Conservation (phyloP, 1,284 basidiomycete species). For the Trichosporon coremiiforme region DNA sequence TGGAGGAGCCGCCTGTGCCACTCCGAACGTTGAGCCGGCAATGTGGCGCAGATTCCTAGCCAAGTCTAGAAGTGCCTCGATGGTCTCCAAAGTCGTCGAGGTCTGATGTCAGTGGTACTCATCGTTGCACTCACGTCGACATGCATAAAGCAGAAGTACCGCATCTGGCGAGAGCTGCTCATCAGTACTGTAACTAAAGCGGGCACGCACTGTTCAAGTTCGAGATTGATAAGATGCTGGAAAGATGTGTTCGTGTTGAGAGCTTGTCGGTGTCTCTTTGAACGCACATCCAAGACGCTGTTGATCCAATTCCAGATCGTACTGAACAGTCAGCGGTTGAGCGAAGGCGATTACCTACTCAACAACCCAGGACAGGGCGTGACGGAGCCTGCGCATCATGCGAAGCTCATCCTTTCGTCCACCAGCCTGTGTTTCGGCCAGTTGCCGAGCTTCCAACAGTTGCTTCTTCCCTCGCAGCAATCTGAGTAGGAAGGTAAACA, state of each 20-base stretch:
- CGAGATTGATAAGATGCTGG: slow-evolving; percentile 72
- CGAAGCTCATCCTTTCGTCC: slow-evolving; percentile 61
- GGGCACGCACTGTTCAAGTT: slow-evolving; percentile 69
- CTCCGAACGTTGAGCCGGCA: slow-evolving; percentile 14
- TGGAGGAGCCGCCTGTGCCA: slow-evolving; percentile 45
- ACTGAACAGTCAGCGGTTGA: slow-evolving; percentile 55
- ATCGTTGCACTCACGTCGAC: slow-evolving; percentile 60
- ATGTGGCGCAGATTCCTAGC: slow-evolving; percentile 64
- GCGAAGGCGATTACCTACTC: slow-evolving; percentile 63
- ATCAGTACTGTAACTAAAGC: slow-evolving; percentile 7
- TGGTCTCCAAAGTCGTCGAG: slow-evolving; percentile 62
- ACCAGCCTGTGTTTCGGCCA: slow-evolving; percentile 60
- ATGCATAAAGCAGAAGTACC: slow-evolving; percentile 68
- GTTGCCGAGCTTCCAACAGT: slow-evolving; percentile 44
- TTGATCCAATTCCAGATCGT: slow-evolving; percentile 71
- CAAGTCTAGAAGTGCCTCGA: slow-evolving; percentile 72
- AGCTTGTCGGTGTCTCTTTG: slow-evolving; percentile 55
- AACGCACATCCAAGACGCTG: slow-evolving; percentile 60
- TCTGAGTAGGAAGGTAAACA: slow-evolving; percentile 77
- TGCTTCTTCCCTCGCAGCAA: slow-evolving; percentile 71
- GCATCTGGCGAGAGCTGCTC: slow-evolving; percentile 65
- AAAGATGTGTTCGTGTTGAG: slow-evolving; percentile 66
- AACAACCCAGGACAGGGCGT: slow-evolving; percentile 76
- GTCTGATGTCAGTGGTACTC: slow-evolving; percentile 61
- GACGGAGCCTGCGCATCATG: slow-evolving; percentile 70